Evolutionary conservation across 2,329 filamentous ascomycete species (phyloP), one percentile per base, ranked within the genome.

Genomic region (Fusarium nygamai): DNA sequence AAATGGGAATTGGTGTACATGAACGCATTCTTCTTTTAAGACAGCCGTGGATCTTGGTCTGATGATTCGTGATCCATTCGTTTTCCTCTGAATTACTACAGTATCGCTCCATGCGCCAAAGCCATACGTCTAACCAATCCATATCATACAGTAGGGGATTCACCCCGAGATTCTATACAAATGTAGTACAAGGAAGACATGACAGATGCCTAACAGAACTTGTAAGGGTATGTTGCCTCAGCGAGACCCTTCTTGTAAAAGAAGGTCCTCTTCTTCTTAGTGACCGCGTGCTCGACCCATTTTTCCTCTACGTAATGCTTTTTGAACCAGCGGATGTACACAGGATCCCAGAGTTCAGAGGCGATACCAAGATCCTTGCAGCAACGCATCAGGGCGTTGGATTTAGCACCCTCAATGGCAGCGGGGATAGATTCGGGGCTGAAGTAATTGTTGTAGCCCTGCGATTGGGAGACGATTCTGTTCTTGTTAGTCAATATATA

Each of bases 331-430:
- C 93, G 90, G 75, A 98, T 94, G 85, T 93, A 99, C 63, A 93
- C 87, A 41, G 96, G 96, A 85, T 99, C 96, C 96, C 96, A 99
- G 27, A 99, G 89, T 84, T 99, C 96, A 74, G 93, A 95, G 4
- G 94, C 96, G 74, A 99, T 93, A 41, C 96, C 96, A 38, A 99
- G 86, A 83, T 99, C 96, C 86, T 99, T 99, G 87, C 96, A 98
- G 88, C 96, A 98, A 67, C 96, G 93, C 92, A 98, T 97, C 76
- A 99, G 88, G 19, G 96, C 96, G 81, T 99, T 99, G 72, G 95
- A 98, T 85, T 98, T 98, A 88, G 95, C 97, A 61, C 96, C 96
- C 84, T 99, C 96, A 69, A 95, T 95, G 14, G 96, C 95, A 4
- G 95, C 98, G 33, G 96, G 95, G 73, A 99, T 95, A 63, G 93